Evolutionary conservation across 345 rosid species (phyloP), one percentile per base, ranked within the genome.

Genomic region (Hypericum perforatum): DNA sequence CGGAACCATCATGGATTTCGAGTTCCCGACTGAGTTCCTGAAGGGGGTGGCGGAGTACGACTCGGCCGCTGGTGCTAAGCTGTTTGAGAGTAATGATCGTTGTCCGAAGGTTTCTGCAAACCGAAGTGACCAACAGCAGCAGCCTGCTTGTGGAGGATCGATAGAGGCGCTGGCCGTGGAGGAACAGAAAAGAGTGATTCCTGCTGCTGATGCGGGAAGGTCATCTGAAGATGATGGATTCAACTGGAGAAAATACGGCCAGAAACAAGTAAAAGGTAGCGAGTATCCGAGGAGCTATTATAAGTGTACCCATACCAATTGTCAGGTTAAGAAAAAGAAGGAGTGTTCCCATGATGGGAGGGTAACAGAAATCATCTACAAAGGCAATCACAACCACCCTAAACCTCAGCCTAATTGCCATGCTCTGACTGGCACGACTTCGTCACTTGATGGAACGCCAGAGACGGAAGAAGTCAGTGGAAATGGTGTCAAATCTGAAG

Each of bases 161-260:
- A 38, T 12, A 11, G 60, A 32, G 9, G 40, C 40, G n/a, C 58
- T 29, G 7, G 61, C 37, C 57, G 10, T 29, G 51, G 76, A 65
- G 41, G 89, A 78, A 51, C 68, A 54, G 52, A 65, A 56, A 56
- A 69, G 65, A 52, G 81, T 75, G 3, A 39, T 56, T 60, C 54
- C 58, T 60, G 59, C 70, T 16, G 16, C 65, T 16, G 82, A 66
- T 56, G 57, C 43, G 16, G 63, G 41, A 47, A 68, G 74, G 60
- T 69, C 70, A 54, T 69, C 76, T 6, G 82, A 82, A 71, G n/a
- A n/a, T n/a, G 85, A 82, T 51, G 79, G 80, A 42, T 82, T 72
- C 67, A 82, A 73, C 52, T 79, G 85, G 85, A 74, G 89, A 58
- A 78, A 79, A 53, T 79, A 82, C 60, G 85, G 85, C 39, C 85